Evolutionary conservation across 768 basidiomycete genomes (phyloP), one percentile per base, ranked within the genome.

Genomic region (Gautieria morchelliformis): DNA sequence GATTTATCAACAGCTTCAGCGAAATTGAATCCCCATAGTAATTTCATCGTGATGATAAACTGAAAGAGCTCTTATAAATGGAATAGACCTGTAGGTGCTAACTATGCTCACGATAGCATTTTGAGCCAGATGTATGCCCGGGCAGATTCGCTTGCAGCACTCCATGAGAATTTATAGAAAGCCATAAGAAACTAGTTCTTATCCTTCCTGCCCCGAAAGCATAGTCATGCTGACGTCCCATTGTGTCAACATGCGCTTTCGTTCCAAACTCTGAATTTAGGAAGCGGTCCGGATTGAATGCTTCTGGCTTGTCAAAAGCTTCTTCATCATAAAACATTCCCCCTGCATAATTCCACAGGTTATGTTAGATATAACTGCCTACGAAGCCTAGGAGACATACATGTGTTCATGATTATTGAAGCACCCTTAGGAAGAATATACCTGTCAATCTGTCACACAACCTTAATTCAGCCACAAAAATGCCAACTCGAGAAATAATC

Each of bases 271-370:
- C 40, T n/a, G 40, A 41, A n/a, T 12, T 10, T 2, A 61, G 19
- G 50, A 63, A 65, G 11, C 64, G 60, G 15, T 64, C 63, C 0
- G 64, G 66, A 24, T 48, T 44, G 57, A 67, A 67, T 11, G 12
- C 30, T 14, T 65, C 62, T 2, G 64, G 61, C 17, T 67, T 58
- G 27, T 47, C 46, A 47, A 20, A 47, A 20, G 12, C n/a, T 12
- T 12, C 12, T 5, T 19, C n/a, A 20, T 47, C 27, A 14, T 47
- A 11, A 10, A 19, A 12, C 20, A 47, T 47, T 11, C 19, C 46
- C 46, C 46, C 40, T 41, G 3, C 22, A 12, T 14, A 47, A 30
- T 27, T 27, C 27, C 27, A 27, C 27, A 27, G 27, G 27, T 27
- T 27, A 27, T 27, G 27, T 47, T 47, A 20, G 27, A 20, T 20